Conservation (phyloP, 805 yeast species). For the Maudiozyma barnettii region DNA sequence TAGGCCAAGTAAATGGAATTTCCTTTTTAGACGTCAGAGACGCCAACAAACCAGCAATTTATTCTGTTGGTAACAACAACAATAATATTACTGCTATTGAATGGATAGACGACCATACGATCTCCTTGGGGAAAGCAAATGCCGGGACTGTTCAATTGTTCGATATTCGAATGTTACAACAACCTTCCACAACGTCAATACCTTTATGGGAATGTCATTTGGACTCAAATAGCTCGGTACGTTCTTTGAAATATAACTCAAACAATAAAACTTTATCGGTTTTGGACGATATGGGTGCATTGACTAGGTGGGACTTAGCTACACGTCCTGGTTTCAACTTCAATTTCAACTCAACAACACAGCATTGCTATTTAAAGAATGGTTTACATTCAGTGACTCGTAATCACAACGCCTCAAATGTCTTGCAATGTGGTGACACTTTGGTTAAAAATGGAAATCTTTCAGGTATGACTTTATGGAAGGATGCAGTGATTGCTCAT, state of each 20-base stretch:
- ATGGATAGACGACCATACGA: not conserved
- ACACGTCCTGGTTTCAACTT: too few species aligned
- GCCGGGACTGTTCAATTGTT: not conserved
- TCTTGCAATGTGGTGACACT: conserved; percentile 20
- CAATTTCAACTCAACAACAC: not conserved
- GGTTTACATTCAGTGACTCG: not conserved
- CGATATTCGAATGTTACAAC: not conserved
- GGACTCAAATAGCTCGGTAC: not conserved
- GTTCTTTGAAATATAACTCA: not conserved
- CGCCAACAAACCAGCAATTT: not conserved
- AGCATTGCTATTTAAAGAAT: not conserved
- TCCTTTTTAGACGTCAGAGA: not conserved
- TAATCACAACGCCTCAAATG: not conserved
- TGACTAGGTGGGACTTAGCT: conserved; percentile 17
- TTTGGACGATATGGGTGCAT: conserved; percentile 4
- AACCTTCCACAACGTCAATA: not conserved
- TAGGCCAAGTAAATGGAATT: not conserved
- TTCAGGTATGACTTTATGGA: not conserved
- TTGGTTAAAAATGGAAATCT: conserved; percentile 9
- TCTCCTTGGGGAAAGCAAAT: not conserved
- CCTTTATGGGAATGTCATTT: not conserved
- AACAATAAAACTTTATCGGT: not conserved
- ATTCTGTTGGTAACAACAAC: not conserved
- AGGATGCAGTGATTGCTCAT: conserved; percentile 6
- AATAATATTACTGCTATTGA: not conserved